These are phyloP conservation scores for Clitopilus hobsonii DNA, from an alignment of 768 basidiomycete species.

Conservation along the genomic window DNA sequence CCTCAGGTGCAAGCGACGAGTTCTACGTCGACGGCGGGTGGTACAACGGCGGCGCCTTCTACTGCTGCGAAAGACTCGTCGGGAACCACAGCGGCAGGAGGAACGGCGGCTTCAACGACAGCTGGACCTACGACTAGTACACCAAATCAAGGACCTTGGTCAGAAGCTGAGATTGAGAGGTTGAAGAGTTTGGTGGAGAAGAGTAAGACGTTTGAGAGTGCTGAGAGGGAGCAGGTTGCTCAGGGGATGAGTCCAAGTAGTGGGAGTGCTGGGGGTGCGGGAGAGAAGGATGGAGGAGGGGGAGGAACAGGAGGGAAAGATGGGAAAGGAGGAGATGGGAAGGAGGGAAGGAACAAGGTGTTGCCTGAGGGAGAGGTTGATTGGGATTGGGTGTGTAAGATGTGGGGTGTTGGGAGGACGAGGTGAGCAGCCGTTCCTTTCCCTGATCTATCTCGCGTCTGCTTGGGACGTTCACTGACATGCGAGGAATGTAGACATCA, in stretches of 20 bases:
- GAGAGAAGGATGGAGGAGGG: slow-evolving; percentile 78
- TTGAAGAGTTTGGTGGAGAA: slow-evolving; percentile 68
- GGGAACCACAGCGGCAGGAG: too few relatives aligned
- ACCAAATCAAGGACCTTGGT: slow-evolving; percentile 77
- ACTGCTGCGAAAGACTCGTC: slow-evolving; percentile 14
- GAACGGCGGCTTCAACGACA: slow-evolving; percentile 16
- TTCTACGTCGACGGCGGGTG: slow-evolving; percentile 10
- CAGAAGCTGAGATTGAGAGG: slow-evolving; percentile 70
- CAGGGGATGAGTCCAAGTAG: too few relatives aligned
- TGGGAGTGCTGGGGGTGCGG: slow-evolving; percentile 46
- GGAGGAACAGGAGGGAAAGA: slow-evolving; percentile 69
- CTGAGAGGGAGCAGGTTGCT: too few relatives aligned
- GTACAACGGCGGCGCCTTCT: slow-evolving; percentile 5
- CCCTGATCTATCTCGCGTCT: neutral
- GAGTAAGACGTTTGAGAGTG: slow-evolving; percentile 47
- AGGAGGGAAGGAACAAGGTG: slow-evolving; percentile 56
- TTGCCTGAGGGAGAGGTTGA: slow-evolving; percentile 56
- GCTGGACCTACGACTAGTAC: slow-evolving; percentile 15
- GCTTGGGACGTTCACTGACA: slow-evolving; percentile 19
- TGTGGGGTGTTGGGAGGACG: slow-evolving; percentile 72
- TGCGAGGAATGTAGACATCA: too few relatives aligned
- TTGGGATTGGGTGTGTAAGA: slow-evolving; percentile 74
- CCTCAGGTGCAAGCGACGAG: too few relatives aligned
- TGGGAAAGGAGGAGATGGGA: too few relatives aligned
- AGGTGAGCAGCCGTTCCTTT: too few relatives aligned